Percentiles rank a stretch among this genome's conserved stretches.
phyloP scores from a whole-genome alignment of 164 flowering plant species.

The Houttuynia cordata region DNA sequence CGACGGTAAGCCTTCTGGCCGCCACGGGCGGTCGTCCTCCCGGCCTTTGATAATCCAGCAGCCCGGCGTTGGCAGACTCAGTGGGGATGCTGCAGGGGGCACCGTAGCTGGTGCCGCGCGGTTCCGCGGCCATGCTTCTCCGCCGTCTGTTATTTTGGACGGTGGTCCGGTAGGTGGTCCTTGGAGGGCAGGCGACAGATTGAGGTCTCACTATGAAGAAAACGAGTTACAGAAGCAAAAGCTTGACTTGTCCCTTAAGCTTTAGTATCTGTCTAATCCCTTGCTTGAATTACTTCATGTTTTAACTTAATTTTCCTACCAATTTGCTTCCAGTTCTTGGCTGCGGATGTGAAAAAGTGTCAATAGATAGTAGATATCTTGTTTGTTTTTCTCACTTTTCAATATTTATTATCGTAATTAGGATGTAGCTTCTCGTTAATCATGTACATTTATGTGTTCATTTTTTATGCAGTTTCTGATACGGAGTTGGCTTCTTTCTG shows the following conservation, averaged over 20 bases:
- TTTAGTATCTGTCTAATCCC: conserved; percentile 1
- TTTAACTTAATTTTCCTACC: neutral
- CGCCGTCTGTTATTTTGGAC: neutral
- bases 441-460: no score
- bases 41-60: neutral
- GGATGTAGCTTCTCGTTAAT: neutral
- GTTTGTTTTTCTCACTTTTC: neutral
- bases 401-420: neutral
- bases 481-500: no score
- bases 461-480: no score
- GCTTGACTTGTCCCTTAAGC: conserved; percentile 11
- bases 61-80: conserved; percentile 2
- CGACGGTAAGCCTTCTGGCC: neutral
- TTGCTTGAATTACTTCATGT: neutral
- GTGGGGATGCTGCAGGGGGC: neutral
- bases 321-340: no score
- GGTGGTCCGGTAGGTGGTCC: conserved; percentile 3
- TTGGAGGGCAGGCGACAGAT: conserved; percentile 8
- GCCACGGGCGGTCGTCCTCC: neutral
- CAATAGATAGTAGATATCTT: neutral
- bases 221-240: conserved; percentile 3
- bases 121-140: no score
- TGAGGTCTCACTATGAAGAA: conserved; percentile 11
- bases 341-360: neutral
- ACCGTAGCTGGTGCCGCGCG: no score